phyloP scores from a whole-genome alignment of 1,139 yeast species.

The Protomyces inouyei region DNA sequence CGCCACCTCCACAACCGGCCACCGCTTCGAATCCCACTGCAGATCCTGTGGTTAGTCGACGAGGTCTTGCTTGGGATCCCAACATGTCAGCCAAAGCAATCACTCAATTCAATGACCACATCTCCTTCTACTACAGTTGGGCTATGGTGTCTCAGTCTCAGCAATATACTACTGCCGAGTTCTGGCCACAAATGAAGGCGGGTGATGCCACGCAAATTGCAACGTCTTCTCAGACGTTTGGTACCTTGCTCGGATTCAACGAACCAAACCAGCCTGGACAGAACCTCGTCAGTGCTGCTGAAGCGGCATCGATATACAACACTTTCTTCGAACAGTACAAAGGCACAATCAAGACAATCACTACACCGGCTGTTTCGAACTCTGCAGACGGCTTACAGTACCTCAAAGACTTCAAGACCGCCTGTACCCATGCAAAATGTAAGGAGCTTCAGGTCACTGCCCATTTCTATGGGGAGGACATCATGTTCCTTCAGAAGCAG shows the following conservation, averaged over 20 bases:
- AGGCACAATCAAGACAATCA: background rate
- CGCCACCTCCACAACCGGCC: too few species aligned
- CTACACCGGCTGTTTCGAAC: constrained; percentile 14
- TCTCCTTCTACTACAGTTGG: background rate
- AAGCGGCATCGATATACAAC: too few species aligned
- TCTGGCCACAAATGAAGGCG: background rate
- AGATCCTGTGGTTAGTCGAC: background rate
- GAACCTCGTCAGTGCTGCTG: too few species aligned
- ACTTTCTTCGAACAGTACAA: background rate
- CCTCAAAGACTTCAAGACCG: constrained; percentile 6
- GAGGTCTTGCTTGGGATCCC: background rate
- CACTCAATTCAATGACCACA: background rate
- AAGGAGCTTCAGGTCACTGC: background rate
- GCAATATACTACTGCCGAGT: background rate
- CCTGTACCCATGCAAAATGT: constrained; percentile 2
- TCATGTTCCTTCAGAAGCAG: constrained; percentile 4
- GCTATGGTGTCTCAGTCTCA: background rate
- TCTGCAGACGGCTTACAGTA: constrained; percentile 15
- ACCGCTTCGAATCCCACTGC: background rate
- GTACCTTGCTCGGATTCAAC: background rate
- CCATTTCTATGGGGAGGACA: constrained; percentile 18
- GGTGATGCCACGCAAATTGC: background rate
- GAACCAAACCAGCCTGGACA: background rate
- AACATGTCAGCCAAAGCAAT: background rate
- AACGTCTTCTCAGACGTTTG: too few species aligned